phyloP scores from a whole-genome alignment of 257 asterid species.

The Paulownia fortunei region DNA sequence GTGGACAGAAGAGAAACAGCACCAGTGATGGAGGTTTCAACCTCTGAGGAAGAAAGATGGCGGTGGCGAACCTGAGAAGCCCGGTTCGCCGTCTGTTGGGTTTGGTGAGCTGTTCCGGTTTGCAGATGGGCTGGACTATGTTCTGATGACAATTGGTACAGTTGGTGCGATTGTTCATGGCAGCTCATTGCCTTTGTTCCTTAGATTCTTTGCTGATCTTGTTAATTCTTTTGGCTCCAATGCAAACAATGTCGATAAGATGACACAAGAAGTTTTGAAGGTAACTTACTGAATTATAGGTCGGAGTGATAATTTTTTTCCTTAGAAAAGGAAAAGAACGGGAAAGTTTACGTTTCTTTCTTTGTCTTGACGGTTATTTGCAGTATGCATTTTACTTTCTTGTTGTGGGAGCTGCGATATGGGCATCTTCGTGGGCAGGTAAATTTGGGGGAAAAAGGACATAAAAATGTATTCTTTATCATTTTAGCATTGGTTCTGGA shows the following conservation, averaged over 20 bases:
- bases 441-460: neutral
- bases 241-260: too few species aligned
- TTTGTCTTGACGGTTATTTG: slow-evolving; percentile 42
- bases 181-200: slow-evolving; percentile 83
- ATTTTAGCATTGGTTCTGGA: neutral
- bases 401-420: too few species aligned
- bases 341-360: slow-evolving; percentile 1
- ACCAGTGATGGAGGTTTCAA: slow-evolving; percentile 15
- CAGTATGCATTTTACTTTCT: slow-evolving; percentile 98
- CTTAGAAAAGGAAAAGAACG: neutral
- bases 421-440: too few species aligned
- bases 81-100: slow-evolving; percentile 44
- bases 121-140: too few species aligned
- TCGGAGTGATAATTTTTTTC: neutral
- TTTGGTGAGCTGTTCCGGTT: slow-evolving; percentile 74
- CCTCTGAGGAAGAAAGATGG: slow-evolving; percentile 35
- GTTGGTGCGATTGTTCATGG: slow-evolving; percentile 94
- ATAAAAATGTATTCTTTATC: neutral
- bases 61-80: slow-evolving; percentile 40
- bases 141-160: slow-evolving; percentile 74
- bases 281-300: too few species aligned
- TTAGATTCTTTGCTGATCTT: slow-evolving; percentile 96
- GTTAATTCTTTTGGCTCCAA: too few species aligned
- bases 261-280: too few species aligned
- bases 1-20: slow-evolving; percentile 15